Evolutionary conservation across 2,329 filamentous ascomycete genomes (phyloP).

Genomic region (Ilyonectria mors-panacis): DNA sequence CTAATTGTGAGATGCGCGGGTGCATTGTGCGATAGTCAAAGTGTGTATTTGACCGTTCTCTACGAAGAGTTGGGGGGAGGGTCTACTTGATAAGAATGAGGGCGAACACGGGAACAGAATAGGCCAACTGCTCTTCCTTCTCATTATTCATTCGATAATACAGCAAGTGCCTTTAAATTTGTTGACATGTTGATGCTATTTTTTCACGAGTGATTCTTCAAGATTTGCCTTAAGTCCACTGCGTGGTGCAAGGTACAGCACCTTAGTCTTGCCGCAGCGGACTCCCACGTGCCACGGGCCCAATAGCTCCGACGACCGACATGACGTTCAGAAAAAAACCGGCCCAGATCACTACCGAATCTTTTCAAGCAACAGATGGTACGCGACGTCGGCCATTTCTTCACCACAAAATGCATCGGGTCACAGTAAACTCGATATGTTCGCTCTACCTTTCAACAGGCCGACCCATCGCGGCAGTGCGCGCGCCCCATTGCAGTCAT

Average conservation of each 20-base stretch:
- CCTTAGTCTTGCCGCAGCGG: not conserved
- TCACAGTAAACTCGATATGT: slow-evolving; percentile 42
- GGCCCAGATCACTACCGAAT: not conserved
- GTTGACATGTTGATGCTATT: not conserved
- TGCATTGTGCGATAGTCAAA: not conserved
- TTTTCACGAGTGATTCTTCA: not conserved
- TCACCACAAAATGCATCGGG: slow-evolving; percentile 42
- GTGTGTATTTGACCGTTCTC: not conserved
- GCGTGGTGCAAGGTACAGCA: too few relatives aligned
- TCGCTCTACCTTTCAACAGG: slow-evolving; percentile 41
- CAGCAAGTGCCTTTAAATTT: not conserved
- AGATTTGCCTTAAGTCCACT: not conserved
- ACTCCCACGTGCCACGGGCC: slow-evolving; percentile 14
- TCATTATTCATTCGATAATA: not conserved
- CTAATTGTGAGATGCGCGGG: not conserved
- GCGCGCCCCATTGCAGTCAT: slow-evolving; percentile 49
- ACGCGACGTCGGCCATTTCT: slow-evolving; percentile 12
- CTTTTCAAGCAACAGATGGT: slow-evolving; percentile 19
- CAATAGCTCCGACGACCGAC: slow-evolving; percentile 9
- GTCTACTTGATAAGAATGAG: not conserved
- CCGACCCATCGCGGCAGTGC: slow-evolving; percentile 31
- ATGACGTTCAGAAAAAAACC: slow-evolving; percentile 4
- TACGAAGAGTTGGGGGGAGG: not conserved
- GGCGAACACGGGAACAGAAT: not conserved
- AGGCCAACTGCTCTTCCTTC: not conserved